Conservation (phyloP, 1,284 basidiomycete genomes). For the Cerrena zonata region DNA sequence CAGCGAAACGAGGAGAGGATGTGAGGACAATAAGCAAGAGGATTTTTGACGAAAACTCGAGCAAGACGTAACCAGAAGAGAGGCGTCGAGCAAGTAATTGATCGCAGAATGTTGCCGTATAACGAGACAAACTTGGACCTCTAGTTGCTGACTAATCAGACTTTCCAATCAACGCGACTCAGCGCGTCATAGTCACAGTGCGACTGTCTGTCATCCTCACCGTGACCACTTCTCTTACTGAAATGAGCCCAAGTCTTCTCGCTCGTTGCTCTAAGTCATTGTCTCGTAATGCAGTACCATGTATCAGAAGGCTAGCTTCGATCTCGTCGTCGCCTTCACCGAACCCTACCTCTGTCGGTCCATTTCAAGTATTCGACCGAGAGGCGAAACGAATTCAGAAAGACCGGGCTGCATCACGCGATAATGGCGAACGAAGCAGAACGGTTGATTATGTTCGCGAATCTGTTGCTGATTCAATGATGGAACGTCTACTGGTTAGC, state of each 20-base stretch:
- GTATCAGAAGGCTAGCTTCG: not conserved
- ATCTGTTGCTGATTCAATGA: conserved; percentile 85
- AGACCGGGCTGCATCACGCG: conserved; percentile 63
- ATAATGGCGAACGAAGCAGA: conserved; percentile 56
- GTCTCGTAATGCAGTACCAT: not conserved
- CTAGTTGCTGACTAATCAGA: not conserved
- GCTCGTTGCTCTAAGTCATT: not conserved
- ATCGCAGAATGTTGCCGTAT: not conserved
- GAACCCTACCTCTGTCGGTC: conserved; percentile 41
- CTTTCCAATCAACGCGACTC: not conserved
- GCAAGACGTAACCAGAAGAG: not conserved
- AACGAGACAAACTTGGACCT: not conserved
- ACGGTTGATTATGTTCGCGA: conserved; percentile 90
- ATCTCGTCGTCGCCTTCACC: conserved; percentile 24
- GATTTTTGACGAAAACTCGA: not conserved
- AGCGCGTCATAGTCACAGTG: not conserved
- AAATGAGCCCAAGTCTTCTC: not conserved
- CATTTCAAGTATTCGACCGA: conserved; percentile 87
- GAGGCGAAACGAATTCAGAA: conserved; percentile 77
- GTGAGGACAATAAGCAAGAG: not conserved
- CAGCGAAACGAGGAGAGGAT: not conserved
- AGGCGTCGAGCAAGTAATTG: too few relatives aligned
- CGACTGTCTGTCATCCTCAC: too few relatives aligned
- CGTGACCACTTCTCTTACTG: not conserved
- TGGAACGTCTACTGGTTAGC: conserved; percentile 79